Evolutionary conservation across 2,329 filamentous ascomycete species (phyloP), one percentile per base, ranked within the genome.

Genomic region (Colletotrichum sp.): DNA sequence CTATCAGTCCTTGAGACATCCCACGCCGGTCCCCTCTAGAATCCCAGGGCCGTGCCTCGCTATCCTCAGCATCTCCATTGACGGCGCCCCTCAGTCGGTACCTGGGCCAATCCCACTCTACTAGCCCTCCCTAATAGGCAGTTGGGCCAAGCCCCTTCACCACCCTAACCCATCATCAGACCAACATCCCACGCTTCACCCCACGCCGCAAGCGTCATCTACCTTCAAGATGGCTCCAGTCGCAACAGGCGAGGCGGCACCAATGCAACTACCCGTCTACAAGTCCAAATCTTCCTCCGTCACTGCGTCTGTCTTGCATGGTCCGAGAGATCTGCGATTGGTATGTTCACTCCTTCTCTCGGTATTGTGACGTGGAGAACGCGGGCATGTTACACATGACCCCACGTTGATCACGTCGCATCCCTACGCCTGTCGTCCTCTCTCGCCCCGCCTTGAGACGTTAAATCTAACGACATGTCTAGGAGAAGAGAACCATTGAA

Each of bases 241-340:
- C 79, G 88, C 89, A 79, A 87, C 85, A 78, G 81, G 82, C 80
- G 86, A 88, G 80, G 82, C 81, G 76, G 81, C 83, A 78, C 84
- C 86, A 82, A 85, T 85, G 85, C 87, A 87, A 79, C 81, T 87
- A 82, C 84, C 86, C 82, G 82, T 83, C 76, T 82, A 83, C 79
- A 75, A 78, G 69, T 83, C 84, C 26, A 89, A 89, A 81, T 78
- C 82, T 74, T 86, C 85, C 72, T 85, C 85, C 65, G 86, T 91
- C 81, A 87, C 83, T 81, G 90, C 90, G 65, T 91, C 89, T 71
- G 90, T 92, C 75, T 84, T 92, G 81, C 88, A 92, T 87, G 90
- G 90, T 7, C 88, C 90, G 70, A 85, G 86, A 71, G 90, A 92
- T 83, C 82, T 92, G 75, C 88, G 89, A 85, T 85, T 92, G 86